These are phyloP conservation scores for Leccinum truebloodii DNA, from an alignment of 768 basidiomycete genomes.

Conservation along the genomic window DNA sequence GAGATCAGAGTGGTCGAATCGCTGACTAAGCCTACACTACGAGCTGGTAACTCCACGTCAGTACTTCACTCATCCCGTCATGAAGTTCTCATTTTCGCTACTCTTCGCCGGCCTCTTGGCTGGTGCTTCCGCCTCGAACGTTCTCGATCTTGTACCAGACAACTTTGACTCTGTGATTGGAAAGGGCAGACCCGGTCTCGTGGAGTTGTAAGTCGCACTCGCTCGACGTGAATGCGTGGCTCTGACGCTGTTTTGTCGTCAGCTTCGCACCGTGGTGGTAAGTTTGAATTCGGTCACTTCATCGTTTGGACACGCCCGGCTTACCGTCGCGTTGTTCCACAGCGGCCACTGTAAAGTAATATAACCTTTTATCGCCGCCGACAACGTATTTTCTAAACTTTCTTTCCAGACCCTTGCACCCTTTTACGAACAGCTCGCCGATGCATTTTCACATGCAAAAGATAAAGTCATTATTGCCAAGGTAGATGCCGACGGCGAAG, in stretches of 20 bases:
- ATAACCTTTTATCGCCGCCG: slow-evolving; percentile 6
- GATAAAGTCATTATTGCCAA: slow-evolving; percentile 89
- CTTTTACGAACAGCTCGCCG: slow-evolving; percentile 82
- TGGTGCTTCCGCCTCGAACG: slow-evolving; percentile 71
- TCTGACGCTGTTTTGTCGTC: slow-evolving; percentile 3
- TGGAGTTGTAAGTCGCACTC: slow-evolving; percentile 76
- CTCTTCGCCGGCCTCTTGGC: slow-evolving; percentile 58
- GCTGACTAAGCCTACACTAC: slow-evolving; percentile 26
- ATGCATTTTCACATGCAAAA: slow-evolving; percentile 76
- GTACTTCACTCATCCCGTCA: slow-evolving; percentile 32
- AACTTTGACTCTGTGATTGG: slow-evolving; percentile 81
- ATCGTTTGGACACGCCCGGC: background rate
- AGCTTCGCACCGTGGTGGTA: slow-evolving; percentile 93
- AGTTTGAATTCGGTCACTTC: slow-evolving; percentile 24
- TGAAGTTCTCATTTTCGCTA: slow-evolving; percentile 60
- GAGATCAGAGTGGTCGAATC: background rate
- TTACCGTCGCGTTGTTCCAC: slow-evolving; percentile 3
- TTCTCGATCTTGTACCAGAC: slow-evolving; percentile 71
- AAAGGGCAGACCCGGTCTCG: slow-evolving; percentile 77
- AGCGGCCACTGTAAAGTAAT: slow-evolving; percentile 87
- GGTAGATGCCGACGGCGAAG: slow-evolving; percentile 88
- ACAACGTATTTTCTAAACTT: background rate
- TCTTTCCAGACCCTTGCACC: slow-evolving; percentile 80
- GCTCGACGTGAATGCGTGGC: background rate
- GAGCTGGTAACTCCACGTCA: slow-evolving; percentile 31